Evolutionary conservation across 805 yeast genomes (phyloP), one percentile per base, ranked within the genome.

Genomic region (Candida maris): DNA sequence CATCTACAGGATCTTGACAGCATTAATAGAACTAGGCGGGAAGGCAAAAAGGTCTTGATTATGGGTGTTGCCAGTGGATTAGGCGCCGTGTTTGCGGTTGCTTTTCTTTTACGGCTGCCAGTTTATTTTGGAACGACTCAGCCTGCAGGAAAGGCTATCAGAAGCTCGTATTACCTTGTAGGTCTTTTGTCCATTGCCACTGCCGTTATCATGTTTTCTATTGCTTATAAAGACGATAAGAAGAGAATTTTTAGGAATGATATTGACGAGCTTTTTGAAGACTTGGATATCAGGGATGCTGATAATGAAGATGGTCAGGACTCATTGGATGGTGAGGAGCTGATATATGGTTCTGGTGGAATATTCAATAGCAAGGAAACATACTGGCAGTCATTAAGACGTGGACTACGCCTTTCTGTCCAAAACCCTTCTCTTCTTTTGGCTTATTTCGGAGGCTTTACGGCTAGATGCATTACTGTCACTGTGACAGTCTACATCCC

Each of bases 51-150:
- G 36, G 70, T 83, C 0, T 81, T 86, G 0, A 51, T 79, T 16
- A 68, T 81, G 28, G 89, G 89, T 2, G 55, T 77, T 12, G 62
- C 71, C 32, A 68, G 83, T 13, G 87, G 87, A 0, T 51, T 76
- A 13, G 88, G 88, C 32, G 88, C 87, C 2, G 68, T 81, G 1
- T 71, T 78, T 41, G 69, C 85, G 0, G 85, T 79, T 1, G 51
- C 72, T 1, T 56, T 69, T 27, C 68, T 77, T 27, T 56, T 81
- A 15, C 72, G 85, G 10, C 56, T 81, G 15, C 86, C 87, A 0
- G 68, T 73, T 1, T 62, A 57, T 40, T 62, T 76, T 39, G 73
- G 71, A 9, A 50, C 59, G 14, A 44, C 49, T 8, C 38, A 49
- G 10, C 70, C 77, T 13, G 70, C 71, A 6, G 61, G 58, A 13